A percentile compares a stretch with the other conserved stretches of the same genome.
phyloP scores from a whole-genome alignment of 371 early-diverging fungal genomes.

The Circinella umbellata region DNA sequence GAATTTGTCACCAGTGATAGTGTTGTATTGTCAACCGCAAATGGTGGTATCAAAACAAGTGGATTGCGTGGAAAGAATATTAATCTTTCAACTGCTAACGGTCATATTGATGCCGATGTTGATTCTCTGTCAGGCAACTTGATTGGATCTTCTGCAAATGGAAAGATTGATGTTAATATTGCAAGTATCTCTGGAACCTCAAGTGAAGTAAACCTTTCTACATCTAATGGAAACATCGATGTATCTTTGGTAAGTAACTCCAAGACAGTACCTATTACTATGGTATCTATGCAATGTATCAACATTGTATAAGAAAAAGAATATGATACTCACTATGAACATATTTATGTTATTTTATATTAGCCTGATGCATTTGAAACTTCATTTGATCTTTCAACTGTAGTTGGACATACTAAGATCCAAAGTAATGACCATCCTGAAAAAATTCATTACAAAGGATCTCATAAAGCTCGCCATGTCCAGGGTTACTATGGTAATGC shows the following conservation, averaged over 20 bases:
- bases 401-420: background rate
- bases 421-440: background rate
- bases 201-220: background rate
- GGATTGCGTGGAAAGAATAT: background rate
- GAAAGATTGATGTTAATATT: background rate
- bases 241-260: background rate
- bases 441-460: constrained; percentile 8
- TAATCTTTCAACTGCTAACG: background rate
- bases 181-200: background rate
- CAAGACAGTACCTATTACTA: too few relatives aligned
- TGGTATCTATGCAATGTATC: too few relatives aligned
- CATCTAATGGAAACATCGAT: constrained; percentile 5
- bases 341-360: background rate
- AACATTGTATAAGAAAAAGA: too few relatives aligned
- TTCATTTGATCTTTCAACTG: background rate
- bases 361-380: constrained; percentile 5
- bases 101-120: background rate
- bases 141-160: background rate
- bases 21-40: background rate
- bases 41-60: background rate
- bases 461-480: background rate
- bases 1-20: background rate
- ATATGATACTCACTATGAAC: too few relatives aligned
- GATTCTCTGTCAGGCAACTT: too few relatives aligned
- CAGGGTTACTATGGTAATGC: constrained; percentile 8